Evolutionary conservation across 1,284 basidiomycete species (phyloP).

Genomic region (Ceratobasidium sp.): DNA sequence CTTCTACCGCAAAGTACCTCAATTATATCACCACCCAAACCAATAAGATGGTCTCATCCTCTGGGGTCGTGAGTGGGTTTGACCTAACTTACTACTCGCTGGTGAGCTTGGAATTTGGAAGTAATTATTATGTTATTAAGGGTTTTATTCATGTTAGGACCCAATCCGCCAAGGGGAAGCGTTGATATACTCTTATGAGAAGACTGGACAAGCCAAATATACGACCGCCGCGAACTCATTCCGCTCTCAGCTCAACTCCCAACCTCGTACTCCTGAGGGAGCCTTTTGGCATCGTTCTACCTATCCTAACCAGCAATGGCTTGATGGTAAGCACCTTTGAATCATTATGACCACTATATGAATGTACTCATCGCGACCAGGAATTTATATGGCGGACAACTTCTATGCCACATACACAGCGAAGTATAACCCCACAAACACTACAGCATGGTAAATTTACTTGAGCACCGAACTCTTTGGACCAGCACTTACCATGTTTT

Average conservation of each 20-base stretch:
- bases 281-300: slow-evolving; percentile 42
- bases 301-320: slow-evolving; percentile 42
- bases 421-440: slow-evolving; percentile 44
- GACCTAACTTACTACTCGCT: slow-evolving; percentile 24
- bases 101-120: neutral
- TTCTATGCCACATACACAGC: slow-evolving; percentile 48
- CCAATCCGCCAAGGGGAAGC: slow-evolving; percentile 35
- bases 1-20: slow-evolving; percentile 29
- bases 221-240: slow-evolving; percentile 23
- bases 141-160: neutral
- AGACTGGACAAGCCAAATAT: slow-evolving; percentile 35
- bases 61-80: slow-evolving; percentile 26
- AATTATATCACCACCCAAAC: slow-evolving; percentile 43
- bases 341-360: neutral
- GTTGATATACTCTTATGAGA: slow-evolving; percentile 34
- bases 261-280: slow-evolving; percentile 37
- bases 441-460: slow-evolving; percentile 49
- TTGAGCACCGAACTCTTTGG: neutral
- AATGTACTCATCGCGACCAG: neutral
- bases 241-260: slow-evolving; percentile 34
- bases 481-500: neutral
- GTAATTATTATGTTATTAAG: too few relatives aligned
- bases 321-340: slow-evolving; percentile 17
- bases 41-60: slow-evolving; percentile 40
- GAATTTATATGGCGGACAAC: slow-evolving; percentile 49